Base-by-base conservation (phyloP, 805 yeast genomes). In the Clavispora carvajalis region DNA sequence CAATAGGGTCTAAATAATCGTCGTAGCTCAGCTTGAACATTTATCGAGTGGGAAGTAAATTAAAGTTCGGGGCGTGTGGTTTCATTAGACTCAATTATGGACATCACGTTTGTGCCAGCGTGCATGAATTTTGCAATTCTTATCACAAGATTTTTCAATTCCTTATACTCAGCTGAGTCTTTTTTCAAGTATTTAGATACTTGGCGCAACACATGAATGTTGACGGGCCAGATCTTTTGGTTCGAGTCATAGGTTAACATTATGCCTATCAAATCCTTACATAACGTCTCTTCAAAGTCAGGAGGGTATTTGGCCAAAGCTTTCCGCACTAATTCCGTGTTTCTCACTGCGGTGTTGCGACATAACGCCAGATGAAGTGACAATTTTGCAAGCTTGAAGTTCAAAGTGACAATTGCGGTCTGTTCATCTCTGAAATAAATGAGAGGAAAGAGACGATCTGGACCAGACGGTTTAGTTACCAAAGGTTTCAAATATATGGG, bases 221-320 rank as follows among this genome's bases (percentile, higher is more conserved):
- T 62, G 21, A 60, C 56, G 1, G 70, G 58, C 71, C 71, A 65
- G 22, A 67, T 49, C 22, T 45, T 40, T 26, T 53, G 29, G 43
- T 62, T 66, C 11, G 52, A 40, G 26, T 66, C 69, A 40, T 67
- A 68, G 2, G 71, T 62, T 38, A 55, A 57, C 48, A 67, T 44
- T 22, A 67, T 65, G 2, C 73, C 73, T 26, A 67, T 54, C 7
- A 65, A 53, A 25, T 67, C 71, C 39, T 55, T 56, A 16, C 71
- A 62, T 15, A 63, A 34, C 13, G 54, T 51, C 23, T 56, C 55
- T 7, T 49, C 43, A 40, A 55, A 60, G 22, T 57, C 52, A 2
- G 51, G 38, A 1, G 67, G 60, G 43, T 54, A 60, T 25, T 52
- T 51, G 3, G 44, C 46, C 10, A 54, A 35, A 22, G 62, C 60